Evolutionary conservation across 2,329 filamentous ascomycete species (phyloP).

Genomic region (Clarireedia paspali): DNA sequence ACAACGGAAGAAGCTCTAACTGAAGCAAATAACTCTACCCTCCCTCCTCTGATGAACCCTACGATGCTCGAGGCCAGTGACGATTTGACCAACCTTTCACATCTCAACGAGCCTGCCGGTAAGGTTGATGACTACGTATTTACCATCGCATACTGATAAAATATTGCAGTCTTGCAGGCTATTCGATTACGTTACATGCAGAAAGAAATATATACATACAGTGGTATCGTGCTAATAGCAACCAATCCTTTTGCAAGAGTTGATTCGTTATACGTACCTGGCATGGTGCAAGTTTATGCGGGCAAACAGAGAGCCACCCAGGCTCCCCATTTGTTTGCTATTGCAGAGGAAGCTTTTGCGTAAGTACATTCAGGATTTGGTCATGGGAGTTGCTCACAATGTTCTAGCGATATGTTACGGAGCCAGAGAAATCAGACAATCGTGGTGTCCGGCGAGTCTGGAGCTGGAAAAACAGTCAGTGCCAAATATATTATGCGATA

Average conservation of each 20-base stretch:
- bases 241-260: conserved; percentile 97
- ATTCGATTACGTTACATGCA: conserved; percentile 95
- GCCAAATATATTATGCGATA: conserved; percentile 99
- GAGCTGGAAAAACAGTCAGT: conserved; percentile 97
- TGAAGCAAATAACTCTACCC: conserved; percentile 64
- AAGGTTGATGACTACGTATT: conserved; percentile 30
- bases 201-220: conserved; percentile 99
- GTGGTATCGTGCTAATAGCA: conserved; percentile 95
- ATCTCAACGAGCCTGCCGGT: conserved; percentile 98
- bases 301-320: conserved; percentile 95
- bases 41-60: conserved; percentile 96
- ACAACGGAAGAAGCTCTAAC: conserved; percentile 70
- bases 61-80: conserved; percentile 97
- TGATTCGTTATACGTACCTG: conserved; percentile 95
- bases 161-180: conserved; percentile 73
- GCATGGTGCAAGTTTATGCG: conserved; percentile 99
- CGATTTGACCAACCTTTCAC: conserved; percentile 92
- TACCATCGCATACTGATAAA: conserved; percentile 13
- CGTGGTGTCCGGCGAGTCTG: conserved; percentile 97
- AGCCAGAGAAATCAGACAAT: conserved; percentile 96
- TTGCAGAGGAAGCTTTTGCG: conserved; percentile 98
- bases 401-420: conserved; percentile 81
- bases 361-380: conserved; percentile 38
- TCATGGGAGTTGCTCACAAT: conserved; percentile 32
- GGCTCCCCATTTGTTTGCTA: conserved; percentile 95